Evolutionary conservation across 2,329 filamentous ascomycete genomes (phyloP), one percentile per base, ranked within the genome.

Genomic region (Cladosporium sphaerospermum): DNA sequence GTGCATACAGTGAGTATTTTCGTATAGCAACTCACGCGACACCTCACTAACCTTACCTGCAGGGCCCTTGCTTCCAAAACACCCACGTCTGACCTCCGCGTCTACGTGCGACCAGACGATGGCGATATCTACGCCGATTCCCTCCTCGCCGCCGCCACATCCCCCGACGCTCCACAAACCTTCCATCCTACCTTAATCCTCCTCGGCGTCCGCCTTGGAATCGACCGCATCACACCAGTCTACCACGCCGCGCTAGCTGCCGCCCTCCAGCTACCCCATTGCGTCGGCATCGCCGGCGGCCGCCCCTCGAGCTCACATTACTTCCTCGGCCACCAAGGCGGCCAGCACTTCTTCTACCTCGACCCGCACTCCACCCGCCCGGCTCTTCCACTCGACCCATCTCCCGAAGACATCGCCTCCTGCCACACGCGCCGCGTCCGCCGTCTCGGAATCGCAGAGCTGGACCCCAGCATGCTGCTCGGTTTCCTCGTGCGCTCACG

Each of bases 391-490:
- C 67, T 76, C 1, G 69, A 73, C 6, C 71, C 81, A 1, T 83
- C 83, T 0, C 64, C 75, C 7, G 85, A 88, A 61, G 90, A 97
- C 54, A 68, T 96, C 13, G 81, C 85, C 52, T 86, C 86, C 1
- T 96, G 89, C 64, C 92, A 99, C 67, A 97, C 91, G 0, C 81
- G 88, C 47, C 84, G 92, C 45, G 73, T 99, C 14, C 83, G 92
- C 36, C 81, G 87, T 53, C 78, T 99, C 31, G 85, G 93, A 61
- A 79, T 99, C 45, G 83, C 84, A 55, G 91, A 97, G 65, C 93
- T 99, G 88, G 93, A 99, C 64, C 93, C 93, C 0, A 96, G 90
- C 65, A 99, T 99, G 93, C 74, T 99, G 40, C 88, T 99, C 59
- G 92, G 89, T 4, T 97, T 97, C 64, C 73, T 99, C 34, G 90